Percentiles rank a stretch among this genome's conserved stretches.
These are phyloP conservation scores for Odontarrhena argentea DNA, from an alignment of 345 rosid genomes.

Conservation along the genomic window DNA sequence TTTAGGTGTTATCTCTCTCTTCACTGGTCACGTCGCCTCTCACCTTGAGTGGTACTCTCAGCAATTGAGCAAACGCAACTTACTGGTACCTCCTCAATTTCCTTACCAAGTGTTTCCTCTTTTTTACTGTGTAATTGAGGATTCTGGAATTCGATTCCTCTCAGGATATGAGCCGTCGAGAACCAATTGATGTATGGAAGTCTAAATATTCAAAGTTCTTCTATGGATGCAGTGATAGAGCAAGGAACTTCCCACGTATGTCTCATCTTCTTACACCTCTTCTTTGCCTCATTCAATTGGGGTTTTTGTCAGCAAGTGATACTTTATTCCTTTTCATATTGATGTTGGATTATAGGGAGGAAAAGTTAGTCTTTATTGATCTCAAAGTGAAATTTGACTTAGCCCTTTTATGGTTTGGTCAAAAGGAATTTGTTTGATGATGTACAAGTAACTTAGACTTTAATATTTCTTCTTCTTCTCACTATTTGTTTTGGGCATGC, in stretches of 20 bases:
- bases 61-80: slow-evolving; percentile 60
- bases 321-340: background rate
- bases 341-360: slow-evolving; percentile 9
- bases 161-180: slow-evolving; percentile 59
- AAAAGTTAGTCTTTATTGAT: slow-evolving; percentile 36
- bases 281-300: background rate
- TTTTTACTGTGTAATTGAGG: background rate
- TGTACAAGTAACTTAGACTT: slow-evolving; percentile 3
- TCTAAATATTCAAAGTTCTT: slow-evolving; percentile 63
- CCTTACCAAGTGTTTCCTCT: background rate
- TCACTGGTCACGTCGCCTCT: slow-evolving; percentile 91
- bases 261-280: slow-evolving; percentile 29
- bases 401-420: slow-evolving; percentile 15
- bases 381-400: slow-evolving; percentile 3
- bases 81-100: slow-evolving; percentile 50
- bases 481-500: slow-evolving; percentile 22
- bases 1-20: slow-evolving; percentile 86
- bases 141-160: slow-evolving; percentile 6
- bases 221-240: slow-evolving; percentile 84
- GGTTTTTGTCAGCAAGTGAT: slow-evolving; percentile 9
- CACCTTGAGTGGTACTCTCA: slow-evolving; percentile 97
- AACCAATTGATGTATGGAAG: slow-evolving; percentile 85
- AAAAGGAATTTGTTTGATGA: slow-evolving; percentile 15
- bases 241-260: slow-evolving; percentile 70
- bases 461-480: background rate